Evolutionary conservation across 768 basidiomycete species (phyloP).

Genomic region (Psilocybe sp.): DNA sequence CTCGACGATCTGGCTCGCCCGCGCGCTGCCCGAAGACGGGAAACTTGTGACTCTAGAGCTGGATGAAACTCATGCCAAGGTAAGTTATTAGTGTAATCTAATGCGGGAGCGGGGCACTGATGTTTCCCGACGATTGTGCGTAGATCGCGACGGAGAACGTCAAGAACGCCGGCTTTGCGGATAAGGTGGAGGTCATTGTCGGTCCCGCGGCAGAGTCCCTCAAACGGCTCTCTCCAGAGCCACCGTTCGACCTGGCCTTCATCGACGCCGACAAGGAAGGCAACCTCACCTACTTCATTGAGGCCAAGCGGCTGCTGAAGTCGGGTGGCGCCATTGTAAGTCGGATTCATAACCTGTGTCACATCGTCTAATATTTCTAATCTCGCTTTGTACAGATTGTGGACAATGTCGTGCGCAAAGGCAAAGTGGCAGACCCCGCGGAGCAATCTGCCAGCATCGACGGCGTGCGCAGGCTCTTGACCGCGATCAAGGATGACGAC

Average conservation of each 20-base stretch:
- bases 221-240: slow-evolving; percentile 35
- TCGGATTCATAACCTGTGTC: slow-evolving; percentile 4
- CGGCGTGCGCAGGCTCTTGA: slow-evolving; percentile 46
- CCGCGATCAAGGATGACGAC: slow-evolving; percentile 42
- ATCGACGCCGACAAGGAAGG: slow-evolving; percentile 70
- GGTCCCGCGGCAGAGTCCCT: slow-evolving; percentile 54
- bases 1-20: slow-evolving; percentile 43
- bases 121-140: not conserved
- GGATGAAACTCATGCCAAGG: slow-evolving; percentile 43
- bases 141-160: slow-evolving; percentile 62
- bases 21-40: slow-evolving; percentile 48
- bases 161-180: slow-evolving; percentile 45
- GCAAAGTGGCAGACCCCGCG: slow-evolving; percentile 39
- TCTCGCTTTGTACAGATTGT: slow-evolving; percentile 37
- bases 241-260: slow-evolving; percentile 63
- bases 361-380: not conserved
- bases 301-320: slow-evolving; percentile 58
- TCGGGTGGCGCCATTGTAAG: slow-evolving; percentile 61
- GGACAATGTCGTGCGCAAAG: slow-evolving; percentile 57
- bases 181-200: slow-evolving; percentile 46
- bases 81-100: slow-evolving; percentile 8
- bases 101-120: not conserved
- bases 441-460: slow-evolving; percentile 30
- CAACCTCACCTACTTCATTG: slow-evolving; percentile 53
- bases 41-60: slow-evolving; percentile 48